Percentiles rank a stretch among this genome's conserved stretches.
These are phyloP conservation scores for Cyclotella atomus DNA, from an alignment of 108 stramenopile species.

Conservation along the genomic window DNA sequence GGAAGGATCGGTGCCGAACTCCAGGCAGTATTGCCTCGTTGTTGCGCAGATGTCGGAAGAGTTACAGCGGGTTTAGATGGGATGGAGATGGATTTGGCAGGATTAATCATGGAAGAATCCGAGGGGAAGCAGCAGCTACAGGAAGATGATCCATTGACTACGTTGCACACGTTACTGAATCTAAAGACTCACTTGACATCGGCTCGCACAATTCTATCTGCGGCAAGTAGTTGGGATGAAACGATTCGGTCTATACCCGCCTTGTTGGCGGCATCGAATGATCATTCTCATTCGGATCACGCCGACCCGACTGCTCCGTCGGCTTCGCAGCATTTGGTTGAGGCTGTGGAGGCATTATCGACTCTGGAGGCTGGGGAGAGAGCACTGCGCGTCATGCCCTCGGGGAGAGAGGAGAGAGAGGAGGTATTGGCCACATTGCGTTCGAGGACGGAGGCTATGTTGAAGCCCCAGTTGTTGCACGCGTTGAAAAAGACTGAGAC, in stretches of 20 bases:
- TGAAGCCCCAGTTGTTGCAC: slow-evolving; percentile 77
- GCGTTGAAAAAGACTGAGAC: slow-evolving; percentile 76
- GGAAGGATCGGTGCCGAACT: slow-evolving; percentile 84
- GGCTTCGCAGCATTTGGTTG: slow-evolving; percentile 24
- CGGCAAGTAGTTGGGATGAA: slow-evolving; percentile 82
- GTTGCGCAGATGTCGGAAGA: slow-evolving; percentile 79
- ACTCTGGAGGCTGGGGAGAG: slow-evolving; percentile 68
- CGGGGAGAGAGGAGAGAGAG: slow-evolving; percentile 62
- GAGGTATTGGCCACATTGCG: slow-evolving; percentile 58
- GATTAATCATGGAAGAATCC: neutral
- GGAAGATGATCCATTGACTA: slow-evolving; percentile 47
- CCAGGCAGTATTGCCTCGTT: slow-evolving; percentile 82
- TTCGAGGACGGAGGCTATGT: slow-evolving; percentile 64
- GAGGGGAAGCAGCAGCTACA: neutral
- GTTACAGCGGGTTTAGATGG: slow-evolving; percentile 75
- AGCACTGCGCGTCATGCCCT: slow-evolving; percentile 76
- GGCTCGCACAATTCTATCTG: slow-evolving; percentile 72
- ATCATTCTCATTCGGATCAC: slow-evolving; percentile 1
- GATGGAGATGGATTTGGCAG: slow-evolving; percentile 50
- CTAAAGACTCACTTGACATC: slow-evolving; percentile 66
- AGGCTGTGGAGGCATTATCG: slow-evolving; percentile 66
- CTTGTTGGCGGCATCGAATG: slow-evolving; percentile 25
- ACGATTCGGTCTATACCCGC: slow-evolving; percentile 65
- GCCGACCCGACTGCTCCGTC: neutral
- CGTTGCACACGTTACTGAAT: slow-evolving; percentile 71